Conservation (phyloP, 2,329 filamentous ascomycete species). For the Phoma sp. region DNA sequence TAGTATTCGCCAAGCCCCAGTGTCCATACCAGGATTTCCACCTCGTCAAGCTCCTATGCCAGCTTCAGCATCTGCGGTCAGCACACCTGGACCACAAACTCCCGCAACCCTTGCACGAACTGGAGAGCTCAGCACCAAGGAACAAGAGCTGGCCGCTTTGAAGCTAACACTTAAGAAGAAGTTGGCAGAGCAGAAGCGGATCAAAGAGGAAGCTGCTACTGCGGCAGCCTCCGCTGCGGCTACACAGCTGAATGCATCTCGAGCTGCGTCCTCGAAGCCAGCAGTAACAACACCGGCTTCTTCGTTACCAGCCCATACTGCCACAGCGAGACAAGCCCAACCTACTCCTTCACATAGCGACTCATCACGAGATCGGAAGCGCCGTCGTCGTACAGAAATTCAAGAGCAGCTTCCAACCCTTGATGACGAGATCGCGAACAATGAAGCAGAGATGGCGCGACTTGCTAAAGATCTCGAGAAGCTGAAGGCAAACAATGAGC, state of each 20-base stretch:
- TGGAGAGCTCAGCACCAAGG: conserved; percentile 55
- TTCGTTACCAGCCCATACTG: too few species aligned
- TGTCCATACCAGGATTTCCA: conserved; percentile 32
- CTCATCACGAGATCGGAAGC: conserved; percentile 18
- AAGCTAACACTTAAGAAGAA: conserved; percentile 36
- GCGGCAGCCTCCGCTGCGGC: conserved; percentile 10
- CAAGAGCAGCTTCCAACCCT: conserved; percentile 54
- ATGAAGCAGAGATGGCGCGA: conserved; percentile 48
- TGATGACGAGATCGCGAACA: conserved; percentile 52
- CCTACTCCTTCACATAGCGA: not conserved
- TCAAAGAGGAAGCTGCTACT: conserved; percentile 27
- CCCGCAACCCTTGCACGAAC: conserved; percentile 44
- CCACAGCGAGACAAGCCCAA: too few species aligned
- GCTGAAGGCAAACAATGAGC: conserved; percentile 47
- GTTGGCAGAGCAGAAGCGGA: conserved; percentile 30
- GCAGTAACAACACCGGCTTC: too few species aligned
- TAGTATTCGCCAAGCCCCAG: conserved; percentile 17
- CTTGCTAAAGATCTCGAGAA: conserved; percentile 55
- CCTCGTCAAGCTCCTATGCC: conserved; percentile 32
- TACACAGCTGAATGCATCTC: not conserved
- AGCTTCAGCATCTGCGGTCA: conserved; percentile 32
- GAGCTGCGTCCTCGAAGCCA: not conserved
- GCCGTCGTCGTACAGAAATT: conserved; percentile 55
- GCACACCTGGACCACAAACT: conserved; percentile 45
- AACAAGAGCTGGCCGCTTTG: conserved; percentile 58